Conservation (phyloP, 1,284 basidiomycete species). For the Tranzscheliella williamsii region DNA sequence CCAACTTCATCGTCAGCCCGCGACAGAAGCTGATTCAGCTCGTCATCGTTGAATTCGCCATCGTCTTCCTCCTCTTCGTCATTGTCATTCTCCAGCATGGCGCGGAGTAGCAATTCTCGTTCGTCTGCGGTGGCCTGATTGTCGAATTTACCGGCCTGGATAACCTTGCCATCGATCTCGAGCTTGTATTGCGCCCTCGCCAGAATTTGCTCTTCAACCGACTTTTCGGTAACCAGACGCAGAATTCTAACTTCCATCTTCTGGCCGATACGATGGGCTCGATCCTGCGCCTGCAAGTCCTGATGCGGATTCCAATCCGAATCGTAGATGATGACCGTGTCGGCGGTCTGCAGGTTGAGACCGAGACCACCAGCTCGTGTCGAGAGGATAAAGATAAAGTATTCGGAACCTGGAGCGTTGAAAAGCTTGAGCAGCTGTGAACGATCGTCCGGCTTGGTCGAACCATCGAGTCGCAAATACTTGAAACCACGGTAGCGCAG, state of each 20-base stretch:
- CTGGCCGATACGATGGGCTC: constrained; percentile 98
- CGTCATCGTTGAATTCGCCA: constrained; percentile 95
- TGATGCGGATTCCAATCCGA: constrained; percentile 60
- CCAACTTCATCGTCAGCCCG: constrained; percentile 78
- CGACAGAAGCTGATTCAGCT: constrained; percentile 90
- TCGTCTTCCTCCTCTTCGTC: constrained; percentile 64
- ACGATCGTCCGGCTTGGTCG: constrained; percentile 97
- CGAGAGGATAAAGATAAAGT: constrained; percentile 81
- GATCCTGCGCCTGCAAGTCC: constrained; percentile 80
- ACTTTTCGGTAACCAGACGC: constrained; percentile 95
- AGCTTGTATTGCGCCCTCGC: constrained; percentile 93
- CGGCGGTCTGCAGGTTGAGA: constrained; percentile 95
- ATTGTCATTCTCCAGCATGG: constrained; percentile 62
- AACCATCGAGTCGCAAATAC: constrained; percentile 93
- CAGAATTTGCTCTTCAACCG: constrained; percentile 96
- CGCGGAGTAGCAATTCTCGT: constrained; percentile 88
- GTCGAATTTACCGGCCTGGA: constrained; percentile 89
- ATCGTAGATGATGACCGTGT: constrained; percentile 95
- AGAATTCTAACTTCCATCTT: constrained; percentile 97
- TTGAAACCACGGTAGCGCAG: constrained; percentile 86
- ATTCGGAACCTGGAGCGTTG: constrained; percentile 87
- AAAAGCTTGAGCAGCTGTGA: constrained; percentile 85
- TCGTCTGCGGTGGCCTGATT: constrained; percentile 98
- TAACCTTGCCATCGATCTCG: constrained; percentile 97
- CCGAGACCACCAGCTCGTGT: constrained; percentile 97